Evolutionary conservation across 768 basidiomycete species (phyloP), one percentile per base, ranked within the genome.

Genomic region (Phallus indusiatus): DNA sequence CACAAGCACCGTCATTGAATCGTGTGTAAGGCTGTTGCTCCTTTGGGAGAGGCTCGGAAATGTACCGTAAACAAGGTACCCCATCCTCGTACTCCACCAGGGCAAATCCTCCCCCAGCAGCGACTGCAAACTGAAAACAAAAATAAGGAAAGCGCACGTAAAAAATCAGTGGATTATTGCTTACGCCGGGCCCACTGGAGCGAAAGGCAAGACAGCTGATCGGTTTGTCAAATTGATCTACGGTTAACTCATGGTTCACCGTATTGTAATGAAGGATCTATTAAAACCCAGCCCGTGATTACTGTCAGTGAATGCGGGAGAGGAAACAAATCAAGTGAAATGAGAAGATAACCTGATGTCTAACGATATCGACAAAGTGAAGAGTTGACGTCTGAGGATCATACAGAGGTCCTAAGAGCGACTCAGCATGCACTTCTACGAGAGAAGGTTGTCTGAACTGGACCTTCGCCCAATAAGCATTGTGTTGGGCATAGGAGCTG

Each of bases 1-100:
- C 84, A 66, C 86, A 87, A 1, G 75, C 84, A 36, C 84, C 86
- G 64, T 86, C 85, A 70, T 88, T 86, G 72, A 87, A 85, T 47
- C 85, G 77, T 28, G 77, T 80, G 62, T 78, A 72, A 2, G 72
- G 68, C 11, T 65, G 64, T 37, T 79, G 72, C 21, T 72, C 66
- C 10, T 67, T 63, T n/a, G 76, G 70, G 7, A 86, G 65, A 12
- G 85, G 84, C 68, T 76, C 69, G 58, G 70, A 73, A 61, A 88
- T 67, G 68, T 84, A 81, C 36, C 69, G 70, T 22, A 82, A 65
- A 18, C 64, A 35, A 16, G 50, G 71, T 14, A 57, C 47, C 16
- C 78, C 74, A 57, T 73, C 67, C 28, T 67, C 68, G 42, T 42
- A 42, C 53, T 78, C 74, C 28, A 84, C 71, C 28, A 81, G 50